These are phyloP conservation scores for Colletotrichum falcatum DNA, from an alignment of 2,329 filamentous ascomycete genomes.

Conservation along the genomic window DNA sequence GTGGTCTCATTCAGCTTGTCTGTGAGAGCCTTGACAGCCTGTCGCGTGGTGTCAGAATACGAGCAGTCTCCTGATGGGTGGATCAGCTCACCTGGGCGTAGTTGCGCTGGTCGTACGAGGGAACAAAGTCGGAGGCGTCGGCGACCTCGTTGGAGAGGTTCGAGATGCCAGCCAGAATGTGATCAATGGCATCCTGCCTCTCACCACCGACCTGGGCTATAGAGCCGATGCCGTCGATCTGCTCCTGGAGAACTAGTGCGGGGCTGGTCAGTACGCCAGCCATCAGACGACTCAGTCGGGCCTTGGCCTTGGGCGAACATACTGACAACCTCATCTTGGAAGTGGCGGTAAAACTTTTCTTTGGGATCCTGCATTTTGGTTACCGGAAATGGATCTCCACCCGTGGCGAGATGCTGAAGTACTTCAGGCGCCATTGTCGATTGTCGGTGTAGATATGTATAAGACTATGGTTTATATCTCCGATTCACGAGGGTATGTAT, in stretches of 20 bases:
- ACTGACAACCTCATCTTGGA: constrained; percentile 81
- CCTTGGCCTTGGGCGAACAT: constrained; percentile 49
- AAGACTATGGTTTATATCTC: not conserved
- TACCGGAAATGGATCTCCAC: constrained; percentile 36
- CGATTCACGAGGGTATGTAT: not conserved
- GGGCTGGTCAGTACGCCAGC: constrained; percentile 1
- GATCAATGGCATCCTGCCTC: constrained; percentile 83
- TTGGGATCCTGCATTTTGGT: constrained; percentile 66
- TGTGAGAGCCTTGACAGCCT: constrained; percentile 84
- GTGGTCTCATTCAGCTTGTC: constrained; percentile 81
- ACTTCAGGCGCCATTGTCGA: constrained; percentile 41
- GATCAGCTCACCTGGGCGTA: constrained; percentile 76
- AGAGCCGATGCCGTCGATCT: constrained; percentile 50
- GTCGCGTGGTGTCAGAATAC: constrained; percentile 24
- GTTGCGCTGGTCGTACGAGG: constrained; percentile 88
- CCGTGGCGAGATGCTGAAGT: constrained; percentile 37
- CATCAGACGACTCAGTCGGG: not conserved
- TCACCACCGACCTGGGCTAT: constrained; percentile 74
- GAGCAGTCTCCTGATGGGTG: not conserved
- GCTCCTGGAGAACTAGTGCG: constrained; percentile 71
- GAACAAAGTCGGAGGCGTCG: constrained; percentile 84
- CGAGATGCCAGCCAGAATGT: constrained; percentile 83
- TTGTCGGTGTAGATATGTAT: not conserved
- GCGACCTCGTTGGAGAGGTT: constrained; percentile 86
- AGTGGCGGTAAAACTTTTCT: constrained; percentile 86